Evolutionary conservation across 345 rosid genomes (phyloP), one percentile per base, ranked within the genome.

Genomic region (Gossypium stocksii): DNA sequence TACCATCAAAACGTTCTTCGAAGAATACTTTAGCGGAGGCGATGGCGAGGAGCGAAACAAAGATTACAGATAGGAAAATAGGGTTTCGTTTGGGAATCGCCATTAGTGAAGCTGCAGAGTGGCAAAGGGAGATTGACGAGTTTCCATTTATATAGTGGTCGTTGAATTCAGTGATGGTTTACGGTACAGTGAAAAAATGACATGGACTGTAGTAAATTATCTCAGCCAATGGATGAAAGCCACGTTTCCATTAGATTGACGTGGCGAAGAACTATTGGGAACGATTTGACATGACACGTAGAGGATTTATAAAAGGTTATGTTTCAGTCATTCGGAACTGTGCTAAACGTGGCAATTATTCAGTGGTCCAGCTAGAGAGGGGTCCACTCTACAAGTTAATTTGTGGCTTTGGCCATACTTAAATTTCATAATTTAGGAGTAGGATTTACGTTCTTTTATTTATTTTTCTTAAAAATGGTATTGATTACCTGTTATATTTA

Each of bases 1-100:
- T 87, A 95, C 99, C 98, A 23, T 90, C 91, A 76, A 93, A 94
- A 10, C 90, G 97, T 44, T 94, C 98, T 78, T 94, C 98, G 81
- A 96, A 96, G 85, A 90, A 85, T 70, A 91, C 93, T 48, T 77
- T 67, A 11, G 98, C 91, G 9, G 89, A 86, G 9, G 89, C 89
- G 79, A 87, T 63, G 48, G 85, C 85, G 0, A 85, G 43, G 17
- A 90, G 79, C 15, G 83, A 57, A 61, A 87, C 22, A 3, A 90
- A 74, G 9, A 85, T 44, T 25, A 83, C 41, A 59, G 78, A 78
- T 67, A 83, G 29, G 66, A 80, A n/a, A 34, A 5, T 82, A 79
- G 86, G 83, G 82, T 74, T 78, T 63, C 68, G 75, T 70, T 82
- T 77, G 25, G 0, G 45, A 49, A 19, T 43, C 79, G 86, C 88